Percentiles rank a stretch among this genome's conserved stretches.
Conservation (phyloP, 2,329 filamentous ascomycete genomes). For the Xylariales sp. region DNA sequence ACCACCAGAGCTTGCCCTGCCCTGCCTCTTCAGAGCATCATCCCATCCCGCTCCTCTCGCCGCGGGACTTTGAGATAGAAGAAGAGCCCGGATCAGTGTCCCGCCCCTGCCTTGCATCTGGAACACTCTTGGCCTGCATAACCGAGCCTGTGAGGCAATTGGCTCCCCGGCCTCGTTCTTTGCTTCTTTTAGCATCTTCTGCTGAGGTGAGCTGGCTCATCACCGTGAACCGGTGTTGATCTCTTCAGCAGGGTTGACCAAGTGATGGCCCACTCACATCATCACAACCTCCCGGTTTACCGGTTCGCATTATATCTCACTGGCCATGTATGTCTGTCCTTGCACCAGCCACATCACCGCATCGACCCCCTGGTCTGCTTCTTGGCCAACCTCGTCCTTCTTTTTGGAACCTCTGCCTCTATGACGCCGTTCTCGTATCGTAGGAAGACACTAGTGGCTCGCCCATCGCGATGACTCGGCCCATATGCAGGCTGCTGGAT, state of each 20-base stretch:
- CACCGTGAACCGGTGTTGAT: too few relatives aligned
- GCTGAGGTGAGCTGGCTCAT: too few relatives aligned
- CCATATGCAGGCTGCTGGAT: slow-evolving; percentile 8
- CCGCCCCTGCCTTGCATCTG: slow-evolving; percentile 15
- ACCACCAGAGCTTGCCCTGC: too few relatives aligned
- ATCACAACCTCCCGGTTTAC: too few relatives aligned
- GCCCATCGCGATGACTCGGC: slow-evolving; percentile 7
- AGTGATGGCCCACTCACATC: not conserved
- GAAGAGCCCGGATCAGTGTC: too few relatives aligned
- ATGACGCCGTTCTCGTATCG: slow-evolving; percentile 13
- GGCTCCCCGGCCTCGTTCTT: not conserved
- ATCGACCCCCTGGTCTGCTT: not conserved
- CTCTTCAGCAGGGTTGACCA: not conserved
- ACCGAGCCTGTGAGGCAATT: slow-evolving; percentile 9
- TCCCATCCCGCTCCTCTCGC: too few relatives aligned
- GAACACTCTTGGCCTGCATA: slow-evolving; percentile 19
- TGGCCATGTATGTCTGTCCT: not conserved
- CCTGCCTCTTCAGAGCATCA: too few relatives aligned
- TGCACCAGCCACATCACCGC: not conserved
- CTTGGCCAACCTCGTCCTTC: slow-evolving; percentile 1
- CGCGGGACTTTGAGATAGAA: too few relatives aligned
- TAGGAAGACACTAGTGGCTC: slow-evolving; percentile 3
- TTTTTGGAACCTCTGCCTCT: not conserved
- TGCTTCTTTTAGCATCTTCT: too few relatives aligned
- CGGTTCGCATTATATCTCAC: not conserved